phyloP scores from a whole-genome alignment of 108 stramenopile species.

The Conticribra guillardii region DNA sequence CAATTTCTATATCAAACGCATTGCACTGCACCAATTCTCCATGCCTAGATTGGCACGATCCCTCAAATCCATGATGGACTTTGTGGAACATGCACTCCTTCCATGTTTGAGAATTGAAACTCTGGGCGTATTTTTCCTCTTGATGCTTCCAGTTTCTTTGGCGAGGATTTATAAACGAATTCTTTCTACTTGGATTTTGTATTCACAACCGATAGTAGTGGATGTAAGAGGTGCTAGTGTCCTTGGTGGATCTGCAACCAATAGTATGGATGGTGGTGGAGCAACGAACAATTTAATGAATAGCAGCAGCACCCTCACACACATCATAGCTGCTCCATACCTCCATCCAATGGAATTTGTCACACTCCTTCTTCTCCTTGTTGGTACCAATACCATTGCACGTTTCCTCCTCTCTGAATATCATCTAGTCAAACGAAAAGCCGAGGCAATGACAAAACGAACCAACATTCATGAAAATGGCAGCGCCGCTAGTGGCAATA shows the following conservation, averaged over 20 bases:
- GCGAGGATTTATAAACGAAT: neutral
- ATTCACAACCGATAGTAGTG: neutral
- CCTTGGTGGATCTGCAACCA: neutral
- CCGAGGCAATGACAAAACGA: slow-evolving; percentile 8
- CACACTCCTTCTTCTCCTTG: slow-evolving; percentile 16
- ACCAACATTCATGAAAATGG: neutral
- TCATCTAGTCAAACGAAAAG: slow-evolving; percentile 20
- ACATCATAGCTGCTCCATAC: neutral
- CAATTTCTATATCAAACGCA: neutral
- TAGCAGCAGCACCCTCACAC: neutral
- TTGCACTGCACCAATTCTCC: neutral
- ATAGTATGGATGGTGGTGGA: neutral
- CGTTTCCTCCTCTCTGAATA: slow-evolving; percentile 38
- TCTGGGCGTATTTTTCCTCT: neutral
- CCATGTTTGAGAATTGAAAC: neutral
- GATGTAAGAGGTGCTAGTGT: neutral
- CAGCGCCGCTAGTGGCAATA: neutral
- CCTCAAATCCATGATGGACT: neutral
- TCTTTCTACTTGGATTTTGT: neutral
- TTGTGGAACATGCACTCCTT: neutral
- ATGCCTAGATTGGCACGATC: neutral
- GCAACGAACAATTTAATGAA: neutral
- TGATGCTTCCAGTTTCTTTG: neutral
- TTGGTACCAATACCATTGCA: slow-evolving; percentile 24
- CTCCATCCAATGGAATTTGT: slow-evolving; percentile 5